phyloP scores from a whole-genome alignment of 768 basidiomycete genomes.

The Russula griseocarnosa region DNA sequence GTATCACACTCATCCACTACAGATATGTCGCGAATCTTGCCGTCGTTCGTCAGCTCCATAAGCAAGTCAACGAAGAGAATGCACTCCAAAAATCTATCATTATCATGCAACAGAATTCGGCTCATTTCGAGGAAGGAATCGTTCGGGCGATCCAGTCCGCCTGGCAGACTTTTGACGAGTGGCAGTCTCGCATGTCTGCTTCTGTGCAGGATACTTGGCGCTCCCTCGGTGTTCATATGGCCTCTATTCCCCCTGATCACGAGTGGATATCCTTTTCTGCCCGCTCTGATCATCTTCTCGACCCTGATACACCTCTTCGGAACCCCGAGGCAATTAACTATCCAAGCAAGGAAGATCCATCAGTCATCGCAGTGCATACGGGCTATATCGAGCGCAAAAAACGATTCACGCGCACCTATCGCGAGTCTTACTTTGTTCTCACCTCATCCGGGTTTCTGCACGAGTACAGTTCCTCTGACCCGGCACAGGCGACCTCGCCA shows the following conservation, averaged over 20 bases:
- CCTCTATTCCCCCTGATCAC: slow-evolving; percentile 72
- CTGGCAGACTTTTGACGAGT: slow-evolving; percentile 96
- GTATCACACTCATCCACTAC: background rate
- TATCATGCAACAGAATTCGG: slow-evolving; percentile 97
- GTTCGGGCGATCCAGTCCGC: slow-evolving; percentile 93
- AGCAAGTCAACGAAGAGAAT: slow-evolving; percentile 97
- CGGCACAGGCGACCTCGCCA: slow-evolving; percentile 54
- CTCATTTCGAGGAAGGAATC: slow-evolving; percentile 95
- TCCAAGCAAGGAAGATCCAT: slow-evolving; percentile 87
- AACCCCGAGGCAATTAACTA: slow-evolving; percentile 75
- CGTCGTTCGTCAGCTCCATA: slow-evolving; percentile 76
- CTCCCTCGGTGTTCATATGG: slow-evolving; percentile 67
- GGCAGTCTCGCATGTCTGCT: slow-evolving; percentile 75
- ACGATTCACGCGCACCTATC: slow-evolving; percentile 82
- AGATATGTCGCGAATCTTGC: slow-evolving; percentile 67
- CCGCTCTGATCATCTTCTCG: slow-evolving; percentile 88
- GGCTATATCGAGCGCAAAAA: slow-evolving; percentile 95
- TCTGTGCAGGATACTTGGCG: slow-evolving; percentile 74
- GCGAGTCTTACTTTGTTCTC: slow-evolving; percentile 86
- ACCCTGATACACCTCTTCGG: slow-evolving; percentile 92
- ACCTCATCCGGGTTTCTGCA: slow-evolving; percentile 96
- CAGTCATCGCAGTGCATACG: slow-evolving; percentile 78
- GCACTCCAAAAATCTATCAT: slow-evolving; percentile 95
- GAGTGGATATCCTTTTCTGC: slow-evolving; percentile 98
- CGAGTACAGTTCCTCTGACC: slow-evolving; percentile 80